These are phyloP conservation scores for Chaetomium tenue DNA, from an alignment of 495 filamentous ascomycete genomes.

Conservation along the genomic window DNA sequence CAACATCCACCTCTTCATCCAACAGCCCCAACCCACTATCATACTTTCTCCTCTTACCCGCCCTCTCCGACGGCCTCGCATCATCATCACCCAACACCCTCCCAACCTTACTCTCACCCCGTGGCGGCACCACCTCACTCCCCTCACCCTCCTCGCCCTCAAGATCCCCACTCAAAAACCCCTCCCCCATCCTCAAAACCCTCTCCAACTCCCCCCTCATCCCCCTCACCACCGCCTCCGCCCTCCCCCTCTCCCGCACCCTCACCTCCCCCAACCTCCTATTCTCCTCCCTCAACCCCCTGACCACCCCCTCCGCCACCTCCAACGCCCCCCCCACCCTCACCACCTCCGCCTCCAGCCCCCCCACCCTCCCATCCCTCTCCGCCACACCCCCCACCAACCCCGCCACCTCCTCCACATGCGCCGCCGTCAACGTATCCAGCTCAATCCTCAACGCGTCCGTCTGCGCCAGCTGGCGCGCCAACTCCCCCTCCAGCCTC, in stretches of 20 bases:
- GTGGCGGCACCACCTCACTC: neutral
- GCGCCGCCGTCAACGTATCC: constrained; percentile 25
- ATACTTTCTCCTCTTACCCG: constrained; percentile 49
- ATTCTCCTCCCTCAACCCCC: constrained; percentile 34
- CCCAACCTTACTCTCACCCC: neutral
- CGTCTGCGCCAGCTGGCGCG: neutral
- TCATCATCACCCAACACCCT: constrained; percentile 35
- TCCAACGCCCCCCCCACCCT: constrained; percentile 38
- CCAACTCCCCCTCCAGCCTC: neutral
- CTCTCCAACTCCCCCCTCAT: constrained; percentile 47
- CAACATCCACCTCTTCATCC: constrained; percentile 55
- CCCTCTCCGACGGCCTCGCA: constrained; percentile 29
- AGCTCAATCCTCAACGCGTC: constrained; percentile 18
- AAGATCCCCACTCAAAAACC: constrained; percentile 26
- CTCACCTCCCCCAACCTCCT: constrained; percentile 41
- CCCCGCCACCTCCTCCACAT: constrained; percentile 39
- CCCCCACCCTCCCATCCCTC: constrained; percentile 44
- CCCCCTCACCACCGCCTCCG: constrained; percentile 53
- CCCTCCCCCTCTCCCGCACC: constrained; percentile 41
- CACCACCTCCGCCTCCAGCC: constrained; percentile 43
- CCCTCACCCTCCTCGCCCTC: constrained; percentile 8
- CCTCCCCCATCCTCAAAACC: constrained; percentile 40
- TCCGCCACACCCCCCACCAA: constrained; percentile 42
- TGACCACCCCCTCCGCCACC: constrained; percentile 39
- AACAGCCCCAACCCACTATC: constrained; percentile 64